Evolutionary conservation across 768 basidiomycete genomes (phyloP).

Genomic region (Tubosaeta sp.): DNA sequence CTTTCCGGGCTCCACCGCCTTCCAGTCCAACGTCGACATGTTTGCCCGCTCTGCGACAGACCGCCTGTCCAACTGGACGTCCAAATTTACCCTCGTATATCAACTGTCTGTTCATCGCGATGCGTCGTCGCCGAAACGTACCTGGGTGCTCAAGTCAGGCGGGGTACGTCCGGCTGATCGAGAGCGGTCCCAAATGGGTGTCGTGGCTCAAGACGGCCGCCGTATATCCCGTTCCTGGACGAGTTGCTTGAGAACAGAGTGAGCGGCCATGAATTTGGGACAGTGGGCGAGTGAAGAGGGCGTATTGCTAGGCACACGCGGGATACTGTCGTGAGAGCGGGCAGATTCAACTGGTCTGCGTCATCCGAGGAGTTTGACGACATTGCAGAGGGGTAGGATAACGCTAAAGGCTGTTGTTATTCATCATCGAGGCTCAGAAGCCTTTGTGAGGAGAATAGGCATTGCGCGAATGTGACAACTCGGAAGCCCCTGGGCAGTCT

Average conservation of each 20-base stretch:
- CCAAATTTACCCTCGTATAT: not conserved
- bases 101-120: not conserved
- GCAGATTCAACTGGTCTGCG: not conserved
- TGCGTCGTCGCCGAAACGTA: not conserved
- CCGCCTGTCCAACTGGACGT: not conserved
- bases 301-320: not conserved
- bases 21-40: not conserved
- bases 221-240: constrained; percentile 8
- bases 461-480: not conserved
- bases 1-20: not conserved
- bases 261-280: not conserved
- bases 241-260: constrained; percentile 4
- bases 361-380: not conserved
- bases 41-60: not conserved
- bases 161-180: constrained; percentile 4
- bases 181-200: constrained; percentile 17
- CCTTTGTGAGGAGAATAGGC: not conserved
- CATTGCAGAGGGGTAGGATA: not conserved
- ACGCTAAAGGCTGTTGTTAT: not conserved
- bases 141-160: not conserved
- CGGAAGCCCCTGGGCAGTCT: no score
- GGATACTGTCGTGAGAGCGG: not conserved
- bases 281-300: not conserved
- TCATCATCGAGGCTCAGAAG: constrained; percentile 12
- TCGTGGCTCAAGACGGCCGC: constrained; percentile 13